Conservation (phyloP, 1,284 basidiomycete genomes). For the Apiotrichum sp. region DNA sequence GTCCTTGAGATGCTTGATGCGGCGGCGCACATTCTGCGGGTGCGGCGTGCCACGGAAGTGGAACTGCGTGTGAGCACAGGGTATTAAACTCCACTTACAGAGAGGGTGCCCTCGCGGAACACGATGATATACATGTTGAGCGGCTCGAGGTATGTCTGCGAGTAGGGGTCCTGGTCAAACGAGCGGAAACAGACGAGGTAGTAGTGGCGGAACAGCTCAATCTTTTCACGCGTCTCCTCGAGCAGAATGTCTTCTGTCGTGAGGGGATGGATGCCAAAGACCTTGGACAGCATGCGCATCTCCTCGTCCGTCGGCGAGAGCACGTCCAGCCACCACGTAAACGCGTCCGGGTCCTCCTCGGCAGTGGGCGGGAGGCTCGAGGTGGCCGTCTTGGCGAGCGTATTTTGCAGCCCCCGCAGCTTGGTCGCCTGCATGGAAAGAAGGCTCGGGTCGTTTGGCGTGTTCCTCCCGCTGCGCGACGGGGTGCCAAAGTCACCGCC, state of each 20-base stretch:
- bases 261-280: constrained; percentile 93
- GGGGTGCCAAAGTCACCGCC: neutral
- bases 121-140: constrained; percentile 99
- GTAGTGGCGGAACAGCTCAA: constrained; percentile 97
- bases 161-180: constrained; percentile 98
- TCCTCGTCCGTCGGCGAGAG: constrained; percentile 93
- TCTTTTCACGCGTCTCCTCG: constrained; percentile 99
- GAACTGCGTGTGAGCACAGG: constrained; percentile 56
- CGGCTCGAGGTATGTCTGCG: constrained; percentile 94
- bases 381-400: neutral
- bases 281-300: constrained; percentile 94
- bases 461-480: constrained; percentile 6
- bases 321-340: constrained; percentile 98
- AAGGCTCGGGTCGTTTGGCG: constrained; percentile 14
- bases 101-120: constrained; percentile 94
- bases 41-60: constrained; percentile 97
- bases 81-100: constrained; percentile 53
- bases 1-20: constrained; percentile 99
- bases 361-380: constrained; percentile 5
- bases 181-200: constrained; percentile 99
- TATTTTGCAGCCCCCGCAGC: constrained; percentile 1
- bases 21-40: constrained; percentile 92
- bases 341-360: constrained; percentile 54
- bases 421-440: constrained; percentile 7
- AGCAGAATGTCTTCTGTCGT: constrained; percentile 99